These are phyloP conservation scores for Aureobasidium lini DNA, from an alignment of 2,329 filamentous ascomycete species.

Conservation along the genomic window DNA sequence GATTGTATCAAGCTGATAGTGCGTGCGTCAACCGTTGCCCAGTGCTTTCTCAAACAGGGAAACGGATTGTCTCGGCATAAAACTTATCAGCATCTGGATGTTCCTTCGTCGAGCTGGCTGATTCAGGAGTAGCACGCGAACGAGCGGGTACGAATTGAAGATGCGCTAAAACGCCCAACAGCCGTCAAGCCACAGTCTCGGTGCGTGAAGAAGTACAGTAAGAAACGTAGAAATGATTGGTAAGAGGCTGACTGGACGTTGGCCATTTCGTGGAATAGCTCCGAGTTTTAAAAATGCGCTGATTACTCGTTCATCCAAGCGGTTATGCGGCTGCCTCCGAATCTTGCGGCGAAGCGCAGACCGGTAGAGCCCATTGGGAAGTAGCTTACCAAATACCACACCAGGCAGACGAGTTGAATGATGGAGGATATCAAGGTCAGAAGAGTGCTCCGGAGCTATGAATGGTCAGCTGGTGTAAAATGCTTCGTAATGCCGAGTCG, in stretches of 20 bases:
- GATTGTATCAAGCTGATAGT: not conserved
- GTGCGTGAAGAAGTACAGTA: not conserved
- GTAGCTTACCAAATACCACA: conserved; percentile 96
- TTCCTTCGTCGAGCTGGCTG: not conserved
- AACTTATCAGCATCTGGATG: not conserved
- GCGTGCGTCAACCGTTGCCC: conserved; percentile 1
- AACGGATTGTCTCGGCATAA: conserved; percentile 8
- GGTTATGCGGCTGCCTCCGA: conserved; percentile 75
- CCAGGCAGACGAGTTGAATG: conserved; percentile 70
- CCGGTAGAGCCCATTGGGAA: conserved; percentile 94
- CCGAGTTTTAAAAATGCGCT: not conserved
- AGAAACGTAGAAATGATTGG: conserved; percentile 6
- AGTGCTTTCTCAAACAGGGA: conserved; percentile 8
- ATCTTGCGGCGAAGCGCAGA: conserved; percentile 75
- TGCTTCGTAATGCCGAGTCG: conserved; percentile 3
- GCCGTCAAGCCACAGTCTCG: conserved; percentile 3
- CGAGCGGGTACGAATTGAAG: not conserved
- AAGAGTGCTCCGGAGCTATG: conserved; percentile 71
- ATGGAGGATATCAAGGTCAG: conserved; percentile 80
- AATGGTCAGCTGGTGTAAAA: conserved; percentile 26
- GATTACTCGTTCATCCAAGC: conserved; percentile 75
- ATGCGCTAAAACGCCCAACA: not conserved
- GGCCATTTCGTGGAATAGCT: not conserved
- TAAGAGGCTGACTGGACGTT: conserved; percentile 1
- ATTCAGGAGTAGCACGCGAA: not conserved